A percentile compares a stretch with the other conserved stretches of the same genome.
phyloP scores from a whole-genome alignment of 139 green algal species.

The Desmodesmus armatus region DNA sequence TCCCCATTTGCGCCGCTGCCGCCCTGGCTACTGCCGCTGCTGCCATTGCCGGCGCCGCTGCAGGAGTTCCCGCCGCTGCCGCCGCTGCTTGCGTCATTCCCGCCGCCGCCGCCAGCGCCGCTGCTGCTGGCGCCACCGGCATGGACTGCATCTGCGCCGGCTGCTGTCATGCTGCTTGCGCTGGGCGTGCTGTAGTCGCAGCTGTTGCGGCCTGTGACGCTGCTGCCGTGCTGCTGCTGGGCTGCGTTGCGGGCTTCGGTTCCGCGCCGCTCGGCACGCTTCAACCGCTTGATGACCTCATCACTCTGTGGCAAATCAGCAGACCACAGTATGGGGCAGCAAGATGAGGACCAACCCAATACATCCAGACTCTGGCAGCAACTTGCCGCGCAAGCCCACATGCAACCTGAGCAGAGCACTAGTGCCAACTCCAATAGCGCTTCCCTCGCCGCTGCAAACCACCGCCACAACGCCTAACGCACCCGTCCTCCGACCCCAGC shows the following conservation, averaged over 20 bases:
- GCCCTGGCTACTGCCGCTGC: background rate
- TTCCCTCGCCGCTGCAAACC: too few species aligned
- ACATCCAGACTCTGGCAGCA: too few species aligned
- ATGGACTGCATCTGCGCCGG: background rate
- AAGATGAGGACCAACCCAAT: too few species aligned
- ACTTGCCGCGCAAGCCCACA: too few species aligned
- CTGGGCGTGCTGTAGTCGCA: background rate
- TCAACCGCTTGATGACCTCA: slow-evolving; percentile 37
- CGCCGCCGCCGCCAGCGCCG: background rate
- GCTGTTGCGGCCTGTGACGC: background rate
- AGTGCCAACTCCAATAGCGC: too few species aligned
- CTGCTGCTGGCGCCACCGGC: slow-evolving; percentile 22
- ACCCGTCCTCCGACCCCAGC: too few species aligned
- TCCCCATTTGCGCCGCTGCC: background rate
- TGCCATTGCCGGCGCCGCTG: background rate
- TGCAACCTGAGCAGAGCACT: too few species aligned
- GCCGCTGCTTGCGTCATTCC: background rate
- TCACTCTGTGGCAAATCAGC: slow-evolving; percentile 4
- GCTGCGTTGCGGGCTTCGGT: slow-evolving; percentile 21
- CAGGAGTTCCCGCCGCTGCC: background rate
- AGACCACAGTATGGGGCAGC: too few species aligned
- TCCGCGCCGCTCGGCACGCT: slow-evolving; percentile 33
- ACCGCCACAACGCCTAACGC: too few species aligned
- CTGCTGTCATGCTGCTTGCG: background rate
- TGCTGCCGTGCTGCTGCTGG: background rate